Percentiles rank a stretch among this genome's conserved stretches.
Evolutionary conservation across 305 asterid genomes (phyloP).

Genomic region (Fraxinus paxiana): DNA sequence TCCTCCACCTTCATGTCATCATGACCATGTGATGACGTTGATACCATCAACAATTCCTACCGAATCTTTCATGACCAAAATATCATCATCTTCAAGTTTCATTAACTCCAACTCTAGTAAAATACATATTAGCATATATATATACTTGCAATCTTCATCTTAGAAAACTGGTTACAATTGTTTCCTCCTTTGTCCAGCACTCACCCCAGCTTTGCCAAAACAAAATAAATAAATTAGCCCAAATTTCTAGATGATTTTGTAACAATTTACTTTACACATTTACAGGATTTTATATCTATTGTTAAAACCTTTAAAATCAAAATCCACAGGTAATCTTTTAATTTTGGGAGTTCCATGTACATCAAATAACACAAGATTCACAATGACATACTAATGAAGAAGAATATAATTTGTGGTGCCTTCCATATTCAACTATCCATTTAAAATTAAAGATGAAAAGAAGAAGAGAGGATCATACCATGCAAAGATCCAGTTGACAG

Average conservation of each 20-base stretch:
- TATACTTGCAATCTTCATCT: neutral
- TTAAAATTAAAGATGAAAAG: neutral
- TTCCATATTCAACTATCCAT: neutral
- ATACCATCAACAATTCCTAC: neutral
- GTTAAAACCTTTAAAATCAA: neutral
- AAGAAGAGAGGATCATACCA: conserved; percentile 34
- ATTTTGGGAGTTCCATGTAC: neutral
- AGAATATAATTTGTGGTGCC: neutral
- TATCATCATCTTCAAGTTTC: neutral
- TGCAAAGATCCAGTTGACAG: conserved; percentile 48
- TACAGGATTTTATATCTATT: neutral
- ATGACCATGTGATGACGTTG: neutral
- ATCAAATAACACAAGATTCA: neutral
- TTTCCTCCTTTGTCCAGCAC: neutral
- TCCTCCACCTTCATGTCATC: neutral
- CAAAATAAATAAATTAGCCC: neutral
- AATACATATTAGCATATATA: neutral
- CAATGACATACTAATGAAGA: conserved; percentile 8
- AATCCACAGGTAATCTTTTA: neutral
- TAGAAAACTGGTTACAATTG: neutral
- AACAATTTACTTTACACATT: neutral
- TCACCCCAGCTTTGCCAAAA: conserved; percentile 1
- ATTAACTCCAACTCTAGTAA: neutral
- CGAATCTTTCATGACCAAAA: neutral
- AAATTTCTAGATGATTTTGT: neutral